Base-by-base conservation (phyloP, 768 basidiomycete genomes). In the Tylopilus cervinicoccineus region DNA sequence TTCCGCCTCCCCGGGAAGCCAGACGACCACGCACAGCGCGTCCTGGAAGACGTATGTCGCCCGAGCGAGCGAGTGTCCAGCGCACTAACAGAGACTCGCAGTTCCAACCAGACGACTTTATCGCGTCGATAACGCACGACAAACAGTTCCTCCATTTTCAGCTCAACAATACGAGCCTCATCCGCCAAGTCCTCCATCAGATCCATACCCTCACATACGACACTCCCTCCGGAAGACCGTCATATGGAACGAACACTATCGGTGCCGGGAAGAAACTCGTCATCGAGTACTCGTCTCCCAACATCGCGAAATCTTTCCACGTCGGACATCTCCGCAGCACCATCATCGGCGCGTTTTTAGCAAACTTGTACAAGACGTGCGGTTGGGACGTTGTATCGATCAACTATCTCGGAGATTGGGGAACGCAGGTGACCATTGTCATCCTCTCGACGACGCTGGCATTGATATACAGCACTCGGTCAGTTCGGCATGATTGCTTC, bases 331-430 rank as follows among this genome's bases (percentile, higher is more conserved):
- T 98, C 51, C 80, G 95, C 32, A 93, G 91, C 45, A 99, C 95
- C n/a, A 99, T 99, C 66, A 95, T 98, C 62, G 95, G 95, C n/a
- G 86, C 90, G 0, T 96, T 96, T 73, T 69, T 97, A 50, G 75
- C 80, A 10, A 97, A 97, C 69, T 59, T 97, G 34, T 95, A 98
- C 75, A 86, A 84, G 62, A 79, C 90, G 7, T 91, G 86, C 59
- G 94, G 95, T 14, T 98, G 92, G 93, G 80, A 92, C 7, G 93
- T 94, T n/a, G 68, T 80, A 31, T 78, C 87, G 2, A 73, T 97
- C 69, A 99, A 99, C 66, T 99, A 99, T 65, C 79, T 97, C 14
- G 95, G 95, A 2, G 95, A 97, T 63, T 98, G 94, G 95, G 95
- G 95, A 20, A 97, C 93, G 34, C 95, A 97, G 78, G 93, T 92